These are phyloP conservation scores for Solanum bulbocastanum DNA, from an alignment of 257 asterid species.

Conservation along the genomic window DNA sequence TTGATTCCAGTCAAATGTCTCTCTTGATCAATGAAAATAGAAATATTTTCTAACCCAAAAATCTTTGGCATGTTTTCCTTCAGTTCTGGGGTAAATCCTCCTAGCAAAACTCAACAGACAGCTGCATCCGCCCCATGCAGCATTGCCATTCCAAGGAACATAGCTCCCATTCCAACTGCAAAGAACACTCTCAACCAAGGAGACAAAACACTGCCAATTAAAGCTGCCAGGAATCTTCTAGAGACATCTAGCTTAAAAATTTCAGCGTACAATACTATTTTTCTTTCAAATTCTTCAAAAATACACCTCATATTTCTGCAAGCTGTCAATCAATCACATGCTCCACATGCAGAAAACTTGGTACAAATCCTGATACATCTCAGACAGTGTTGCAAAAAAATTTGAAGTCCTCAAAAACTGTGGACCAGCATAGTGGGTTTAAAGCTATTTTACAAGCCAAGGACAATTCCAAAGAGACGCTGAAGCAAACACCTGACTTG, in stretches of 20 bases:
- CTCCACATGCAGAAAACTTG: conserved; percentile 21
- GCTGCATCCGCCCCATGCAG: conserved; percentile 23
- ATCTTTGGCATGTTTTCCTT: conserved; percentile 13
- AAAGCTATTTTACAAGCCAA: conserved; percentile 16
- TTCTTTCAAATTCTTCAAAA: neutral
- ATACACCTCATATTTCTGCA: neutral
- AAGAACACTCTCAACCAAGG: conserved; percentile 17
- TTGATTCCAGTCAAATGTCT: neutral
- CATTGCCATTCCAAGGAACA: conserved; percentile 14
- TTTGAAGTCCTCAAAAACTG: conserved; percentile 21
- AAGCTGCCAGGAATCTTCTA: conserved; percentile 22
- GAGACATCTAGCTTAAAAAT: conserved; percentile 29
- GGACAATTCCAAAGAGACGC: conserved; percentile 7
- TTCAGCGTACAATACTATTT: conserved; percentile 30
- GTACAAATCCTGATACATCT: conserved; percentile 29
- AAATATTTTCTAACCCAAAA: conserved; percentile 1
- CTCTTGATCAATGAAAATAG: neutral
- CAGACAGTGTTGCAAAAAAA: conserved; percentile 26
- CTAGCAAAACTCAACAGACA: conserved; percentile 26
- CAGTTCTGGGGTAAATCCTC: conserved; percentile 25
- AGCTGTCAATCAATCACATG: neutral
- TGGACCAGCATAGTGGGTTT: conserved; percentile 20
- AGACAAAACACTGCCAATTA: conserved; percentile 23
- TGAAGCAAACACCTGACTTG: conserved; percentile 25
- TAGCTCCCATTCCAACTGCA: conserved; percentile 14